Base-by-base conservation (phyloP, 768 basidiomycete genomes). In the Calocybe cyanea region DNA sequence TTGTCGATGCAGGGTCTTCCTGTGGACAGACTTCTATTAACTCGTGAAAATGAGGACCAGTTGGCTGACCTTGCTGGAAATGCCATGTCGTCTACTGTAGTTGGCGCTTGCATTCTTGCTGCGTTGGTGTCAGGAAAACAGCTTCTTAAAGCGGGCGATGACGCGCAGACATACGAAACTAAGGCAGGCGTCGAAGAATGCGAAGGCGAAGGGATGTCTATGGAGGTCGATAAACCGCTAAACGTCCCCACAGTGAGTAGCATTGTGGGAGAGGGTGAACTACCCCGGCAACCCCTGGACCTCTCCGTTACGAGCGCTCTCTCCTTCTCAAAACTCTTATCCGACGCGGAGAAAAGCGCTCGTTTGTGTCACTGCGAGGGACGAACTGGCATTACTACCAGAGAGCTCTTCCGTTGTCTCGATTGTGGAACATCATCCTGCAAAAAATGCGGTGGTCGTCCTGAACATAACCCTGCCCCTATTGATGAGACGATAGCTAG, bases 11-110 rank as follows among this genome's bases (percentile, higher is more conserved):
- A 97, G 61, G 94, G 94, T 24, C 80, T 97, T 32, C 94, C 94
- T 0, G 83, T 95, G 24, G 88, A 95, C 63, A 88, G 92, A 61
- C 75, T 97, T 1, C 75, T 96, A 15, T 75, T 97, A 43, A 96
- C 94, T 1, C 84, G 92, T 41, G 94, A 97, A 66, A 90, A 80
- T 14, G 89, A 94, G 62, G 94, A 96, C 63, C 86, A 97, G 49
- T 73, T 97, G 6, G 91, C 92, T 2, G 92, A 96, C 64, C 74
- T 97, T 13, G 93, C 94, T 15, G 94, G 94, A 2, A 97, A 97
- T 58, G 94, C 94, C 49, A 97, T 97, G 94, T 93, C 92, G 1
- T 91, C 93, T 4, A 96, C 94, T 1, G 94, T 96, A 19, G 93
- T 97, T 23, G 94, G 94, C 1, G 78, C 90, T 2, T 85, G 90